phyloP scores from a whole-genome alignment of 352 stramenopile genomes.

The Phytophthora pistaciae region DNA sequence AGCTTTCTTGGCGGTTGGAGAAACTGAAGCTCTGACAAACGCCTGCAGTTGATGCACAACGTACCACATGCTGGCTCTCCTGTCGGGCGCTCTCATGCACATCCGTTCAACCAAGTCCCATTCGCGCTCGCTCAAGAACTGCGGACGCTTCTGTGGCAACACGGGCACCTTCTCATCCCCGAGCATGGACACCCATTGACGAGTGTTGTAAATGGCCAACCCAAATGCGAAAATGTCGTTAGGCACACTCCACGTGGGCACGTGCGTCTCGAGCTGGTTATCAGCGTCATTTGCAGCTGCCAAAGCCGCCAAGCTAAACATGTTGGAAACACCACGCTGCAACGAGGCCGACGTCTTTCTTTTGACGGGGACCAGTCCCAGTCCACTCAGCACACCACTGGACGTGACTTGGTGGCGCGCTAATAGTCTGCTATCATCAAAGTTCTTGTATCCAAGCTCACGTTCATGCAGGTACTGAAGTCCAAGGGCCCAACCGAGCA shows the following conservation, averaged over 20 bases:
- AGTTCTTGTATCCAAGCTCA: conserved; percentile 36
- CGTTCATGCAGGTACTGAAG: conserved; percentile 45
- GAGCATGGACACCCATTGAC: conserved; percentile 26
- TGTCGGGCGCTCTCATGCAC: conserved; percentile 16
- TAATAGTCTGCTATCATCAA: conserved; percentile 27
- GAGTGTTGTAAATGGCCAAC: conserved; percentile 37
- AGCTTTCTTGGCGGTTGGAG: conserved; percentile 6
- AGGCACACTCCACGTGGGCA: conserved; percentile 25
- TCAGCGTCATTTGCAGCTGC: background rate
- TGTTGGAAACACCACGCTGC: conserved; percentile 27
- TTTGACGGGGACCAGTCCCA: conserved; percentile 34
- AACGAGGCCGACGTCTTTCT: conserved; percentile 20
- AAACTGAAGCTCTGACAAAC: conserved; percentile 17
- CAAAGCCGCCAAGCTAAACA: conserved; percentile 22
- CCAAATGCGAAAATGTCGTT: conserved; percentile 36
- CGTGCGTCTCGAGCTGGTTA: background rate
- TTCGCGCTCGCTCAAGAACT: conserved; percentile 27
- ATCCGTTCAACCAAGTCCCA: conserved; percentile 40
- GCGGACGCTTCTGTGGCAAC: conserved; percentile 12
- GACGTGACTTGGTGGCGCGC: conserved; percentile 24
- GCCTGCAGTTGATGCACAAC: conserved; percentile 39
- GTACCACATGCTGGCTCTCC: conserved; percentile 35
- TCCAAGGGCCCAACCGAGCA: conserved; percentile 36
- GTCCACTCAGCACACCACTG: conserved; percentile 26
- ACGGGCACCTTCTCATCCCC: conserved; percentile 19